Evolutionary conservation across 345 rosid genomes (phyloP), one percentile per base, ranked within the genome.

Genomic region (Eucalyptus curtisii): DNA sequence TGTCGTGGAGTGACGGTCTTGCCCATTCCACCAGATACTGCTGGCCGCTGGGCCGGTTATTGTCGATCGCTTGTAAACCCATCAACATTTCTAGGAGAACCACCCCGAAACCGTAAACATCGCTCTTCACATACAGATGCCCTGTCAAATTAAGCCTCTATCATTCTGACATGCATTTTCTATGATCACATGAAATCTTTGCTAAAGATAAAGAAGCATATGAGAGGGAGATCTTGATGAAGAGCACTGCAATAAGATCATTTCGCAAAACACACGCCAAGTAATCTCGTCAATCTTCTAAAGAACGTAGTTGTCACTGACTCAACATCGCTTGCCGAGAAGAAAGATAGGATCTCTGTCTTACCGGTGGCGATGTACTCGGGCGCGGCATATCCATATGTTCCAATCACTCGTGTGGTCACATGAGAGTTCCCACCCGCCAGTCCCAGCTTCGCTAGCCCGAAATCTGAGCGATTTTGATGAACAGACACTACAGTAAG

Each of bases 361-460:
- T 87, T 92, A 95, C 99, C 99, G 7, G 97, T 94, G 33, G 96
- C 95, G 7, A 96, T 90, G 86, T 97, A 96, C 71, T 96, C 99
- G 0, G 98, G 99, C 50, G 99, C 99, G 25, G 97, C 97, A 57
- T 97, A 97, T 4, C 97, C 99, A 13, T 88, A 92, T 1, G 99
- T 97, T 87, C 99, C 98, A 93, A 95, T 91, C 53, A 95, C 91
- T 20, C 90, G 92, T 2, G 97, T 95, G 48, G 97, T 93, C 11
- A 96, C 92, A 80, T 95, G 97, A 0, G 99, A 94, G 84, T 89
- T 45, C 61, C 97, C 96, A 52, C 92, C 92, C 10, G 91, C 88
- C 1, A 97, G 99, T 10, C 99, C 99, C 5, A 90, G 61, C 86
- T 95, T 96, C 0, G 97, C 99, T 49, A 95, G 88, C 49, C 99